Evolutionary conservation across 495 filamentous ascomycete species (phyloP), one percentile per base, ranked within the genome.

Genomic region (Haplographium delicatum): DNA sequence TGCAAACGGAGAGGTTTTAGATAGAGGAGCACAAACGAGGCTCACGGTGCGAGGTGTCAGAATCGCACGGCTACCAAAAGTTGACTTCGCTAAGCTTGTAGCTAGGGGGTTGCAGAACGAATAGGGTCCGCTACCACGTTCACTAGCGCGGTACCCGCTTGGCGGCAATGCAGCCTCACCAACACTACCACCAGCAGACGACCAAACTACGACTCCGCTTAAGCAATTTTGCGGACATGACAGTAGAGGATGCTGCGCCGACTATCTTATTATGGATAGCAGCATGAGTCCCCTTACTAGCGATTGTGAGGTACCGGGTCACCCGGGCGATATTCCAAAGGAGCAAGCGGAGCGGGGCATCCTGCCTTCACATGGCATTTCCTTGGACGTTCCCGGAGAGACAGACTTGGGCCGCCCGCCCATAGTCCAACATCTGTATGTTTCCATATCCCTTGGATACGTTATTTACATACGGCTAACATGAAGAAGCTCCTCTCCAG

Each of bases 401-500:
- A 54, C 51, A 28, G 51, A 53, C 24, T 28, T 35, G 26, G 44
- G 41, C n/a, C 46, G 60, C 46, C 68, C 68, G 7, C 54, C 58
- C 27, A 60, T 63, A 19, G 38, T 70, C 26, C 66, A 66, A 44
- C 71, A 73, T 63, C 60, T 71, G 71, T 74, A 65, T 45, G 68
- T 63, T 45, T 13, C 13, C 20, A 8, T 8, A 23, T 28, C 3
- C 24, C 7, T 8, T 18, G 22, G 25, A 20, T 3, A n/a, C n/a
- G n/a, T n/a, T n/a, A n/a, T n/a, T n/a, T n/a, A n/a, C n/a, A n/a
- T n/a, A n/a, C n/a, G 16, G 42, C 27, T 54, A 22, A 54, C 30
- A 2, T 13, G n/a, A 41, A 16, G n/a, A 39, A 62, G 55, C 43
- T 55, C 60, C 15, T 27, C 41, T 11, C 57, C 76, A 24, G 74